Percentiles rank a stretch among this genome's conserved stretches.
Evolutionary conservation across 495 filamentous ascomycete genomes (phyloP).

Genomic region (Glonium stellatum): DNA sequence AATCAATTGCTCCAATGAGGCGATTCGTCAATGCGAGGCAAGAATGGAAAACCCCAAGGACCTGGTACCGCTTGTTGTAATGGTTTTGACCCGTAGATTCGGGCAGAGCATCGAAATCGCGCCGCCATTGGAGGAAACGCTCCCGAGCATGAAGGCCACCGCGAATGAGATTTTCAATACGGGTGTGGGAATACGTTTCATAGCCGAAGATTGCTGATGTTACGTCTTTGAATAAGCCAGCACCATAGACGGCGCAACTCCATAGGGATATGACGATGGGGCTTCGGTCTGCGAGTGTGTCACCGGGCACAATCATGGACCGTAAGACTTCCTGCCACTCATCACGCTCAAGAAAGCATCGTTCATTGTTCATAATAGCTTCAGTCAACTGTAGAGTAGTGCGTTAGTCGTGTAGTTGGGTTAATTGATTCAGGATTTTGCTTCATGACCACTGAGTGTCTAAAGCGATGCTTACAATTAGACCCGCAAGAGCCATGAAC

Average conservation of each 20-base stretch:
- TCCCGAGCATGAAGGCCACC: background rate
- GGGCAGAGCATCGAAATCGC: background rate
- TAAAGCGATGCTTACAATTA: constrained; percentile 28
- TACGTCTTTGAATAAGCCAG: background rate
- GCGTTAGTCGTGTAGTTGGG: background rate
- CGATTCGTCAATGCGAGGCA: background rate
- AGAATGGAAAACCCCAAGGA: background rate
- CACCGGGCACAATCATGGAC: constrained; percentile 19
- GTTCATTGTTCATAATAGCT: background rate
- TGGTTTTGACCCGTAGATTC: background rate
- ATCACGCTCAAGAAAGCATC: background rate
- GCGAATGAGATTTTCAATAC: background rate
- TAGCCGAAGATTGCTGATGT: background rate
- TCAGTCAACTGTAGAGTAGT: background rate
- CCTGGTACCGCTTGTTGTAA: background rate
- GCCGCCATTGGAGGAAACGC: background rate
- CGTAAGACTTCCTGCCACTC: constrained; percentile 31
- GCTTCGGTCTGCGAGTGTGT: constrained; percentile 24
- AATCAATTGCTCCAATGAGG: background rate
- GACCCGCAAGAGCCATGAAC: constrained; percentile 33
- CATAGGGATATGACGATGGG: constrained; percentile 29
- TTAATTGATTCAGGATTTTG: constrained; percentile 28
- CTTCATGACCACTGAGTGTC: no score
- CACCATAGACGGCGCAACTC: constrained; percentile 10
- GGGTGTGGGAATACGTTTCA: background rate